Conservation (phyloP, 495 filamentous ascomycete species). For the Lepidopterella palustris region DNA sequence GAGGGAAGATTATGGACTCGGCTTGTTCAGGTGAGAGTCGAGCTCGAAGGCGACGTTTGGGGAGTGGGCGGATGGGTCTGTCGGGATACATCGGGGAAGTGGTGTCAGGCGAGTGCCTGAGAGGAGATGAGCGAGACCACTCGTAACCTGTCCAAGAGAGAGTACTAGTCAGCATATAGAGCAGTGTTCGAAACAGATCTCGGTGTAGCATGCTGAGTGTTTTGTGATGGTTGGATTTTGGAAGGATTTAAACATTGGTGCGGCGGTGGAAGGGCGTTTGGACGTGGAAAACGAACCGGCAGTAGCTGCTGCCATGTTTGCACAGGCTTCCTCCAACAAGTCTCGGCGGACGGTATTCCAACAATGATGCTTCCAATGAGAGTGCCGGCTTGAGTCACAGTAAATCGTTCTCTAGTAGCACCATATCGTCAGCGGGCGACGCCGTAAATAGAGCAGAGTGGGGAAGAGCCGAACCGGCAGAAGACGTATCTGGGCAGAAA, state of each 20-base stretch:
- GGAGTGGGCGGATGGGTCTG: slow-evolving; percentile 87
- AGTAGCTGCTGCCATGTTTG: slow-evolving; percentile 28
- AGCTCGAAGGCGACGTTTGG: slow-evolving; percentile 77
- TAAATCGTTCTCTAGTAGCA: background rate
- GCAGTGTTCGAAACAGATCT: background rate
- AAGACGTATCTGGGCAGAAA: background rate
- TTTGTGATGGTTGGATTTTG: background rate
- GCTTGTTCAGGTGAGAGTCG: slow-evolving; percentile 78
- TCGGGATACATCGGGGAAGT: slow-evolving; percentile 73
- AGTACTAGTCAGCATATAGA: slow-evolving; percentile 17
- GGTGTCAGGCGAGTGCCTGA: slow-evolving; percentile 58
- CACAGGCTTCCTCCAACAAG: background rate
- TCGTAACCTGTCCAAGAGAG: slow-evolving; percentile 28
- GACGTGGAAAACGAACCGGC: slow-evolving; percentile 22
- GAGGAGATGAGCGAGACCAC: slow-evolving; percentile 28
- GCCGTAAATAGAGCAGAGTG: background rate
- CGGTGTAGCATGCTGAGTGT: slow-evolving; percentile 13
- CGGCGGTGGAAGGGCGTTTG: slow-evolving; percentile 3
- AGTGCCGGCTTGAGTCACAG: background rate
- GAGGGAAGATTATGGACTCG: slow-evolving; percentile 73
- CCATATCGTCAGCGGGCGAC: background rate
- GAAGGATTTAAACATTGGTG: slow-evolving; percentile 7
- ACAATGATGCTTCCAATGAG: slow-evolving; percentile 1
- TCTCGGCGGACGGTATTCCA: background rate
- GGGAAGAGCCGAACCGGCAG: background rate